phyloP scores from a whole-genome alignment of 371 early-diverging fungal species.

The Zancudomyces culisetae region DNA sequence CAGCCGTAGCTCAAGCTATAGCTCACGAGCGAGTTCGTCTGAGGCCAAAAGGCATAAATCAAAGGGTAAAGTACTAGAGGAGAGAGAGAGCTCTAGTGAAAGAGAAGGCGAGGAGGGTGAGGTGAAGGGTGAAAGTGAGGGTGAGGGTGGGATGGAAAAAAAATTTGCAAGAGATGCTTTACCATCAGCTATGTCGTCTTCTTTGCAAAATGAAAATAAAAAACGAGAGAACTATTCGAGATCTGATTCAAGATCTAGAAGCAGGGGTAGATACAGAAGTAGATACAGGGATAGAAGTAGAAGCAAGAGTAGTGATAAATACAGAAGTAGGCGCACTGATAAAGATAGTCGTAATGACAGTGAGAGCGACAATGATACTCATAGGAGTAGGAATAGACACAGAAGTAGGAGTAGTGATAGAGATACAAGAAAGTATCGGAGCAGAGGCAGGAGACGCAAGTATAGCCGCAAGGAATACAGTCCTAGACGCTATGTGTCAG shows the following conservation, averaged over 20 bases:
- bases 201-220: no score
- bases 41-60: conserved; percentile 1
- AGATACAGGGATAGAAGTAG: conserved; percentile 7
- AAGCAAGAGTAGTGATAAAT: not conserved
- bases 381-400: not conserved
- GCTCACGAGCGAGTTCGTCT: not conserved
- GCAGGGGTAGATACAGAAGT: conserved; percentile 6
- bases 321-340: not conserved
- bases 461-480: not conserved
- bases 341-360: conserved; percentile 11
- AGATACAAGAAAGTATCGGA: not conserved
- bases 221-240: no score
- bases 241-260: conserved; percentile 7
- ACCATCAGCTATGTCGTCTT: conserved; percentile 4
- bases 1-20: conserved; percentile 5
- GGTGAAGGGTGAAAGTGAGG: conserved; percentile 9
- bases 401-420: conserved; percentile 1
- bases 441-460: not conserved
- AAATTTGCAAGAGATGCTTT: conserved; percentile 1
- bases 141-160: not conserved
- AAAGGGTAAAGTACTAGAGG: not conserved
- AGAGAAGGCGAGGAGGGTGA: conserved; percentile 3
- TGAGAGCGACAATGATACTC: conserved; percentile 3
- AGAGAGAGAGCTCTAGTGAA: conserved; percentile 5
- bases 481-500: no score